These are phyloP conservation scores for Mortierella sp. DNA, from an alignment of 371 early-diverging fungal genomes.

Conservation along the genomic window DNA sequence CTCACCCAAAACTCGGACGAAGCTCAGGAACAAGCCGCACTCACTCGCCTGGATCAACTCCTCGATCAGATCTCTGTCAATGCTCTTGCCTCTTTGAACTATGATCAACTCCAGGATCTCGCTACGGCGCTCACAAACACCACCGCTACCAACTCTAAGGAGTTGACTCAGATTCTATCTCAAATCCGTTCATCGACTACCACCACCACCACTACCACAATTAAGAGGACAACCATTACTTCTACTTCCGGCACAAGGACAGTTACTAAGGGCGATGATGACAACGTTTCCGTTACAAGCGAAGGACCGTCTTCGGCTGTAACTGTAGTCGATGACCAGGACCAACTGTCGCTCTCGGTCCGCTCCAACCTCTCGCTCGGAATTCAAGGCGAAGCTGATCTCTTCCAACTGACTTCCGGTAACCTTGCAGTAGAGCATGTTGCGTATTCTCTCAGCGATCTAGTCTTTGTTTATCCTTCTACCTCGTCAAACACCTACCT, in stretches of 20 bases:
- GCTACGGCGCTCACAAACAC: constrained; percentile 33
- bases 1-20: constrained; percentile 44
- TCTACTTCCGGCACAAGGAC: constrained; percentile 10
- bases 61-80: constrained; percentile 46
- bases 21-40: constrained; percentile 39
- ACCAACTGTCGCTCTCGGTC: constrained; percentile 52
- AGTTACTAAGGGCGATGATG: constrained; percentile 25
- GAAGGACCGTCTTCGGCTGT: constrained; percentile 56
- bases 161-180: constrained; percentile 30
- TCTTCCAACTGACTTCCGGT: constrained; percentile 63
- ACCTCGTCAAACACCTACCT: constrained; percentile 65
- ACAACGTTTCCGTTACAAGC: constrained; percentile 40
- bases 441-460: constrained; percentile 81
- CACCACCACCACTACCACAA: constrained; percentile 14
- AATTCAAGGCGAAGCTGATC: constrained; percentile 29
- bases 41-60: constrained; percentile 40
- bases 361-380: constrained; percentile 55
- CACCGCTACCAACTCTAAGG: constrained; percentile 13
- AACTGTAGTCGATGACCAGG: constrained; percentile 53
- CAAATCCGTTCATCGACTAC: constrained; percentile 28
- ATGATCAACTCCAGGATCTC: constrained; percentile 37
- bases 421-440: constrained; percentile 80
- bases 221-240: constrained; percentile 17
- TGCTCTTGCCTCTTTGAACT: constrained; percentile 31
- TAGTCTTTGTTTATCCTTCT: constrained; percentile 85